These are phyloP conservation scores for Nowakowskiella sp. DNA, from an alignment of 192 early-diverging fungal species.

Conservation along the genomic window DNA sequence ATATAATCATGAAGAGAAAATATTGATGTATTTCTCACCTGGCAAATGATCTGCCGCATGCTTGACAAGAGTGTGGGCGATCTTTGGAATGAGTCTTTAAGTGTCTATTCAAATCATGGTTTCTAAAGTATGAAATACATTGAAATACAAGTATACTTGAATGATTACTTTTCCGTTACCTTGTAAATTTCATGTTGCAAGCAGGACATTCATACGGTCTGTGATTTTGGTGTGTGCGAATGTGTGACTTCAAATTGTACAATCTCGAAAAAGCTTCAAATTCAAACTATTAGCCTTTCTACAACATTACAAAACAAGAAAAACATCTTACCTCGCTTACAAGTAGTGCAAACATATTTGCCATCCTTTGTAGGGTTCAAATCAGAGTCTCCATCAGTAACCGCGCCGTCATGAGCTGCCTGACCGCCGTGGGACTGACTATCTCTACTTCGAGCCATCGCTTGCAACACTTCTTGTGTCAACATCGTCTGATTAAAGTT, in stretches of 20 bases:
- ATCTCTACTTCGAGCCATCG: no score
- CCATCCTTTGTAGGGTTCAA: neutral
- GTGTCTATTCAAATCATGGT: slow-evolving; percentile 35
- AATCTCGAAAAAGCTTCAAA: slow-evolving; percentile 10
- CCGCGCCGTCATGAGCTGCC: no score
- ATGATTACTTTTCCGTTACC: slow-evolving; percentile 10
- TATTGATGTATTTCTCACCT: no score
- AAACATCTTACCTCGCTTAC: neutral
- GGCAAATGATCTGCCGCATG: slow-evolving; percentile 30
- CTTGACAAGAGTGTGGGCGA: slow-evolving; percentile 21
- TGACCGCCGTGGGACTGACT: no score
- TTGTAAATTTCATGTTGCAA: slow-evolving; percentile 27
- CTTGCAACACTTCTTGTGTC: no score
- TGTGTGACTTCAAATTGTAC: slow-evolving; percentile 34
- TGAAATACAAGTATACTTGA: slow-evolving; percentile 8
- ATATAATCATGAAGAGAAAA: no score
- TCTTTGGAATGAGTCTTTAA: slow-evolving; percentile 30
- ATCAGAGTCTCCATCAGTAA: no score
- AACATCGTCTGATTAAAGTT: no score
- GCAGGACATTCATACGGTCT: slow-evolving; percentile 25
- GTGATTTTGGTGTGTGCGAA: slow-evolving; percentile 34
- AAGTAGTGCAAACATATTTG: slow-evolving; percentile 1
- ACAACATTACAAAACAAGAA: neutral
- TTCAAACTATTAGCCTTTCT: neutral
- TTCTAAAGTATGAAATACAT: no score